phyloP scores from a whole-genome alignment of 2,329 filamentous ascomycete species.

The Cercospora sp. region DNA sequence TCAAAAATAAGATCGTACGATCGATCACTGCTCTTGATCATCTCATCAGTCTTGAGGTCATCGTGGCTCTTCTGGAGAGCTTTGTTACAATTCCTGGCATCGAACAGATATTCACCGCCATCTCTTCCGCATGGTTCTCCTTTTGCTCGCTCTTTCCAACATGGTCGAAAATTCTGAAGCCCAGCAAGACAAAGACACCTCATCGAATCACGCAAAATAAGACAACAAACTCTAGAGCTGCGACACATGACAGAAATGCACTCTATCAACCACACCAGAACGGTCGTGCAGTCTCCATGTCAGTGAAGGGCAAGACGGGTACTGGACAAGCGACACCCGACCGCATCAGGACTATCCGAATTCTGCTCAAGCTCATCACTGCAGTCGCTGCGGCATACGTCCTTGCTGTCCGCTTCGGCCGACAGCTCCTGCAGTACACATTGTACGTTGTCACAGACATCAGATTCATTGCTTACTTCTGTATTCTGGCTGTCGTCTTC shows the following conservation, averaged over 20 bases:
- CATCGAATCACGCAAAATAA: background rate
- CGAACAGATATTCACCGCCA: too few relatives aligned
- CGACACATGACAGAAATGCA: background rate
- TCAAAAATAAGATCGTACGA: too few relatives aligned
- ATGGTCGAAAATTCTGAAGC: background rate
- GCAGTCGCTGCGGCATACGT: background rate
- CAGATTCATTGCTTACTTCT: background rate
- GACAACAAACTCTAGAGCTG: background rate
- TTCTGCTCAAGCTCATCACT: background rate
- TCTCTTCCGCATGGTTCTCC: background rate
- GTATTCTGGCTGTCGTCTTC: background rate
- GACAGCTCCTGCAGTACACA: background rate
- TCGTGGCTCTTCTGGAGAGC: too few relatives aligned
- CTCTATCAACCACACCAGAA: background rate
- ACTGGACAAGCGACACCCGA: background rate
- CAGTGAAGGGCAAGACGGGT: background rate
- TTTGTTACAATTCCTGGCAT: too few relatives aligned
- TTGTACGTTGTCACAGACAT: background rate
- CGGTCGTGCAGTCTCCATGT: background rate
- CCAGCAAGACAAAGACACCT: background rate
- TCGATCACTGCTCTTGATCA: too few relatives aligned
- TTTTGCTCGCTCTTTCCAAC: background rate
- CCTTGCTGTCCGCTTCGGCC: background rate
- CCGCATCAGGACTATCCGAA: background rate
- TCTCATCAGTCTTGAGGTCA: too few relatives aligned